Percentiles rank a stretch among this genome's conserved stretches.
These are phyloP conservation scores for Parastagonospora nodorum DNA, from an alignment of 2,329 filamentous ascomycete genomes.

Conservation along the genomic window DNA sequence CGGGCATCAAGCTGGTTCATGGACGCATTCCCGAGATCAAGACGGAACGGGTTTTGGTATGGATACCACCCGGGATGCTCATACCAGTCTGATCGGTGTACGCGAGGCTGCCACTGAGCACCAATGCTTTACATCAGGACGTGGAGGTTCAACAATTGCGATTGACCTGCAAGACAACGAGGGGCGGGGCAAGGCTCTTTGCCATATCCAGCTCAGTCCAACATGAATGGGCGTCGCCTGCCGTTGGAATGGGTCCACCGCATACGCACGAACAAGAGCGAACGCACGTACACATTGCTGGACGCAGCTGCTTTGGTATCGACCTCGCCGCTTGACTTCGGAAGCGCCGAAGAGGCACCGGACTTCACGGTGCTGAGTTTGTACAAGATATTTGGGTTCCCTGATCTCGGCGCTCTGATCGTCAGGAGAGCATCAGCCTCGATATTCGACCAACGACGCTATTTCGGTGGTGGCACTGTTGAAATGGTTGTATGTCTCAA, in stretches of 20 bases:
- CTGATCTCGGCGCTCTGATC: conserved; percentile 84
- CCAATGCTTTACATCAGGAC: conserved; percentile 69
- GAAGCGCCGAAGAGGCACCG: conserved; percentile 64
- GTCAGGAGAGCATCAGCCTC: conserved; percentile 72
- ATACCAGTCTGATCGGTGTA: conserved; percentile 85
- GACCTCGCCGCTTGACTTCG: conserved; percentile 76
- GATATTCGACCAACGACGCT: conserved; percentile 70
- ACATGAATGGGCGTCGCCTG: conserved; percentile 81
- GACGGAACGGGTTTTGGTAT: conserved; percentile 78
- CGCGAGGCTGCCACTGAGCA: conserved; percentile 70
- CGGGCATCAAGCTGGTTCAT: conserved; percentile 84
- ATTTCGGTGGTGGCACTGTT: conserved; percentile 94
- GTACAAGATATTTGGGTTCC: conserved; percentile 98
- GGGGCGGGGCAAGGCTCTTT: conserved; percentile 59
- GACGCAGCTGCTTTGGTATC: conserved; percentile 84
- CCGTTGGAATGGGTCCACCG: conserved; percentile 69
- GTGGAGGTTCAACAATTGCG: conserved; percentile 71
- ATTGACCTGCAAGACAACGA: conserved; percentile 48
- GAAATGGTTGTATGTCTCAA: conserved; percentile 82
- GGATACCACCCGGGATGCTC: conserved; percentile 80
- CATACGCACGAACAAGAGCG: conserved; percentile 50
- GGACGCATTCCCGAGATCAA: conserved; percentile 72
- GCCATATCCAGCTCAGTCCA: conserved; percentile 91
- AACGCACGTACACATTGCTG: conserved; percentile 68
- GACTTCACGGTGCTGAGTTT: conserved; percentile 89